Evolutionary conservation across 495 filamentous ascomycete genomes (phyloP).

Genomic region (Chaetomium tenue): DNA sequence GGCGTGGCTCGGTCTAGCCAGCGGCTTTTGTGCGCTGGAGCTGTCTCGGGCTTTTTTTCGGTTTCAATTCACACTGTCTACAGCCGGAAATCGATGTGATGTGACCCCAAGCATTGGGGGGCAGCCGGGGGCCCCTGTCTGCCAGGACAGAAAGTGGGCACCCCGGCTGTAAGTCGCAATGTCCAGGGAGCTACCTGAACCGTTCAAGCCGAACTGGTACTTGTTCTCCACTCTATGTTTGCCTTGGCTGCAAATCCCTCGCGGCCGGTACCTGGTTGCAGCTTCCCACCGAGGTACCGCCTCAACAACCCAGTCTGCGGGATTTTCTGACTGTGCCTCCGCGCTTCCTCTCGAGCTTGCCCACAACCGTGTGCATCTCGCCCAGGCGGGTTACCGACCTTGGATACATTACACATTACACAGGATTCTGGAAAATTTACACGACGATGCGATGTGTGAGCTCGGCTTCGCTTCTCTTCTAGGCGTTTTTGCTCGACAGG

Average conservation of each 20-base stretch:
- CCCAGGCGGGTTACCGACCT: slow-evolving; percentile 13
- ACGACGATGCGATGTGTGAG: not conserved
- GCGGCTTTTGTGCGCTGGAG: slow-evolving; percentile 17
- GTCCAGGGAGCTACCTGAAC: slow-evolving; percentile 28
- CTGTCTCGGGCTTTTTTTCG: slow-evolving; percentile 25
- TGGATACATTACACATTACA: slow-evolving; percentile 3
- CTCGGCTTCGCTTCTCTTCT: not conserved
- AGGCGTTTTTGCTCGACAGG: not conserved
- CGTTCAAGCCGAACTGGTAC: slow-evolving; percentile 31
- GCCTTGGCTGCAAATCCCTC: slow-evolving; percentile 18
- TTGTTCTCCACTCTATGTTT: slow-evolving; percentile 22
- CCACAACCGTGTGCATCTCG: slow-evolving; percentile 11
- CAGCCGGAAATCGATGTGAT: slow-evolving; percentile 27
- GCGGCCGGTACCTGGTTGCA: slow-evolving; percentile 31
- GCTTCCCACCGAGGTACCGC: slow-evolving; percentile 30
- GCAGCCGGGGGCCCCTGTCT: slow-evolving; percentile 20
- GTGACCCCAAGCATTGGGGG: slow-evolving; percentile 25
- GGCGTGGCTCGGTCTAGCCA: not conserved
- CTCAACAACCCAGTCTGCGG: slow-evolving; percentile 31
- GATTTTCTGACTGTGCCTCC: slow-evolving; percentile 38
- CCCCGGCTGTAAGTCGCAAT: slow-evolving; percentile 35
- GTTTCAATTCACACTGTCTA: slow-evolving; percentile 30
- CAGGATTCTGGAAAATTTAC: not conserved
- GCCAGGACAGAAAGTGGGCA: slow-evolving; percentile 23
- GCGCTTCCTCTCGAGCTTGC: slow-evolving; percentile 4